These are phyloP conservation scores for Saprolegnia parasitica DNA, from an alignment of 352 stramenopile genomes.

Conservation along the genomic window DNA sequence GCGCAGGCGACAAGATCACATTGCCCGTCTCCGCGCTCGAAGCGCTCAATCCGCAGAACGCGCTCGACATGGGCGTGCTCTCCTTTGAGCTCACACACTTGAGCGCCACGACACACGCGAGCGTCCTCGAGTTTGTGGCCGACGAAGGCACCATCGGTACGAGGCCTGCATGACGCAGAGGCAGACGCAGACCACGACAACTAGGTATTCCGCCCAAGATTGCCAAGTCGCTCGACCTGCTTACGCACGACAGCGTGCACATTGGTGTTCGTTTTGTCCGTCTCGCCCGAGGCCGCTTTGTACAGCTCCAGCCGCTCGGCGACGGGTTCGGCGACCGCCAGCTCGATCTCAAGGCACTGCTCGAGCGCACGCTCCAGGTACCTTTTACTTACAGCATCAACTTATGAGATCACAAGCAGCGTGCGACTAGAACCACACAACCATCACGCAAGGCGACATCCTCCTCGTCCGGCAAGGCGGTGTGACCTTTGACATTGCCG, in stretches of 20 bases:
- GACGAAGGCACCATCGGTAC: constrained; percentile 63
- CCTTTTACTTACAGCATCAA: neutral
- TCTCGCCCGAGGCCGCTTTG: constrained; percentile 64
- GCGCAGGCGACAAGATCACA: constrained; percentile 59
- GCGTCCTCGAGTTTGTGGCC: constrained; percentile 76
- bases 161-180: no score
- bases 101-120: constrained; percentile 38
- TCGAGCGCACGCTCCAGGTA: constrained; percentile 62
- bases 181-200: neutral
- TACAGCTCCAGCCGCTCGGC: constrained; percentile 57
- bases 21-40: constrained; percentile 71
- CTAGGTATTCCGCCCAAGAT: constrained; percentile 60
- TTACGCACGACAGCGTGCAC: constrained; percentile 32
- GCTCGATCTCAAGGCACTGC: constrained; percentile 77
- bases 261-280: constrained; percentile 68
- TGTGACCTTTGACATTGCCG: constrained; percentile 69
- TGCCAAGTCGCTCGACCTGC: constrained; percentile 45
- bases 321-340: constrained; percentile 66
- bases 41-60: constrained; percentile 68
- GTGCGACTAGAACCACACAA: constrained; percentile 45
- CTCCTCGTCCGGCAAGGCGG: constrained; percentile 70
- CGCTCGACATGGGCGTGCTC: constrained; percentile 69
- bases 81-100: constrained; percentile 66
- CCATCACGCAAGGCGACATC: constrained; percentile 65
- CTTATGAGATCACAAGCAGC: no score